These are phyloP conservation scores for Allomyces javanicus DNA, from an alignment of 192 early-diverging fungal genomes.

Conservation along the genomic window DNA sequence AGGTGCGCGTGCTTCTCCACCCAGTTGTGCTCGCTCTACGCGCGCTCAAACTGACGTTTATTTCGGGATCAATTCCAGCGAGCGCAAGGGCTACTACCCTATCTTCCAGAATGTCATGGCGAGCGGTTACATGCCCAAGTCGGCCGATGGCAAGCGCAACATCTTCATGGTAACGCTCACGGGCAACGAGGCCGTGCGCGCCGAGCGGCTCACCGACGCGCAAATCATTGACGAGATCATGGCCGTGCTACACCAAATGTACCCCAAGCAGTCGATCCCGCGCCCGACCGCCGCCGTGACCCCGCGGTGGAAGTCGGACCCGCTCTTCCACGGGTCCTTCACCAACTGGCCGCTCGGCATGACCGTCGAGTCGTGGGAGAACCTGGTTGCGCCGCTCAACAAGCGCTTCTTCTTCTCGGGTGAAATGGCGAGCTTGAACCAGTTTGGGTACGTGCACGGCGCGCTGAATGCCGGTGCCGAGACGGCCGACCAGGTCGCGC, in stretches of 20 bases:
- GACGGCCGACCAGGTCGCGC: conserved; percentile 4
- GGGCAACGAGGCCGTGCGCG: too few species aligned
- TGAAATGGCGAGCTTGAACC: conserved; percentile 11
- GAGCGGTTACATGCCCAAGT: conserved; percentile 11
- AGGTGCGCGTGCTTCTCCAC: background rate
- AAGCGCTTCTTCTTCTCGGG: conserved; percentile 18
- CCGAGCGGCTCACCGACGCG: too few species aligned
- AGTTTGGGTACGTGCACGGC: conserved; percentile 20
- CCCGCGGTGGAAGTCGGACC: conserved; percentile 16
- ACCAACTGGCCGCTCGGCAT: conserved; percentile 19
- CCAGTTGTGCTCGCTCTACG: conserved; percentile 4
- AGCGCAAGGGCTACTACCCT: conserved; percentile 8
- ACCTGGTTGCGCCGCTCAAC: conserved; percentile 16
- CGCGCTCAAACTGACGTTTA: conserved; percentile 10
- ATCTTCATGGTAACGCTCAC: conserved; percentile 10
- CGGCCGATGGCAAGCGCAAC: conserved; percentile 9
- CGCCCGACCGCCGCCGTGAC: conserved; percentile 10
- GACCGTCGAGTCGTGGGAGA: conserved; percentile 8
- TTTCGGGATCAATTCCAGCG: conserved; percentile 3
- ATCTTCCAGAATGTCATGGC: conserved; percentile 10
- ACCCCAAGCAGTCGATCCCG: background rate
- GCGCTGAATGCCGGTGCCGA: conserved; percentile 14
- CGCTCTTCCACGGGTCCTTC: conserved; percentile 18
- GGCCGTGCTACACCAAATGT: too few species aligned
- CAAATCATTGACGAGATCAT: too few species aligned